phyloP scores from a whole-genome alignment of 805 yeast genomes.

The Candida peoriensis region DNA sequence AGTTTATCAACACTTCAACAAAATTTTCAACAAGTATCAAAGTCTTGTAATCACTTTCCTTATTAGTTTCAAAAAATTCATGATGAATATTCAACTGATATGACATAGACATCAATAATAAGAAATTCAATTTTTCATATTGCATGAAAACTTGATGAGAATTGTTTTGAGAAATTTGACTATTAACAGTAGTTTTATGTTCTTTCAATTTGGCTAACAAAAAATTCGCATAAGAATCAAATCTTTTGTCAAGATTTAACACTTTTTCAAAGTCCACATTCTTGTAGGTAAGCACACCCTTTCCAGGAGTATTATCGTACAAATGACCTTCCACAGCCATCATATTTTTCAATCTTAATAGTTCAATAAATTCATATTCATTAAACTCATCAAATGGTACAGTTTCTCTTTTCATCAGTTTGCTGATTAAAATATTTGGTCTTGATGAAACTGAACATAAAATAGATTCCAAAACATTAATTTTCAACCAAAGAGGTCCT shows the following conservation, averaged over 20 bases:
- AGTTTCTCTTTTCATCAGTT: constrained; percentile 5
- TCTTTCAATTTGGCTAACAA: constrained; percentile 2
- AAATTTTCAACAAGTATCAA: neutral
- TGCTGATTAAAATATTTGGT: constrained; percentile 14
- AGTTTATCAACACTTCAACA: constrained; percentile 5
- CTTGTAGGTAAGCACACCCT: too few relatives aligned
- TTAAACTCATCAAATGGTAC: constrained; percentile 8
- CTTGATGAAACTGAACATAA: constrained; percentile 15
- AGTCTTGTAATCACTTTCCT: constrained; percentile 14
- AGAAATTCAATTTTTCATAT: constrained; percentile 4
- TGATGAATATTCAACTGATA: constrained; percentile 17
- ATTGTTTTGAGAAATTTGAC: too few relatives aligned
- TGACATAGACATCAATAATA: constrained; percentile 8
- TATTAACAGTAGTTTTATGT: too few relatives aligned
- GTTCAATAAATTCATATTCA: constrained; percentile 15
- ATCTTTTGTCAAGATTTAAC: constrained; percentile 9
- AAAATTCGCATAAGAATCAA: constrained; percentile 9
- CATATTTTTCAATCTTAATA: constrained; percentile 16
- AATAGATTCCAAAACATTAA: constrained; percentile 16
- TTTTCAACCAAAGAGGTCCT: constrained; percentile 18
- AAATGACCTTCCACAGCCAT: constrained; percentile 10
- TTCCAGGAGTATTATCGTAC: too few relatives aligned
- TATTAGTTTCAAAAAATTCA: constrained; percentile 10
- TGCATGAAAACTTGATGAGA: neutral
- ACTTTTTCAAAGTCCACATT: constrained; percentile 7